These are phyloP conservation scores for Geotrichum phurueaensis DNA, from an alignment of 1,139 yeast species.

Conservation along the genomic window DNA sequence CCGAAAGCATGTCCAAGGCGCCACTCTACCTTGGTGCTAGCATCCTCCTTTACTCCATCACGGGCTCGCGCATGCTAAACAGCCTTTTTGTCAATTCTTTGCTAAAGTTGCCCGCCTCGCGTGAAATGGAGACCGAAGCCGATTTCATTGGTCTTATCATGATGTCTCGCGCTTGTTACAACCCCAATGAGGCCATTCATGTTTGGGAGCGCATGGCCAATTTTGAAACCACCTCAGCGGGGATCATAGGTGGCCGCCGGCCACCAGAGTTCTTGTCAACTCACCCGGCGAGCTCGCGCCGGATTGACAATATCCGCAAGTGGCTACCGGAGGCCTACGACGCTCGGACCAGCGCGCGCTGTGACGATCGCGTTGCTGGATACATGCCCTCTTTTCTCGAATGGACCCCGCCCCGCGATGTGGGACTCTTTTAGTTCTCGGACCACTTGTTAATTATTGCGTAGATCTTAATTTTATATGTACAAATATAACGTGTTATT, in stretches of 20 bases:
- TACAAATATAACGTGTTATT: neutral
- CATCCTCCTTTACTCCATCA: slow-evolving; percentile 44
- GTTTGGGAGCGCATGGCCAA: slow-evolving; percentile 80
- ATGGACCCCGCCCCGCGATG: slow-evolving; percentile 7
- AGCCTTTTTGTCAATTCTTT: slow-evolving; percentile 52
- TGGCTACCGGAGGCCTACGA: slow-evolving; percentile 70
- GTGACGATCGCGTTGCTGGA: slow-evolving; percentile 15
- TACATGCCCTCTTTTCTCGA: slow-evolving; percentile 9
- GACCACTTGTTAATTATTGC: neutral
- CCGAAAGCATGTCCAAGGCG: slow-evolving; percentile 56
- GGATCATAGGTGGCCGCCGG: slow-evolving; percentile 31
- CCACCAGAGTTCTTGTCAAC: slow-evolving; percentile 66
- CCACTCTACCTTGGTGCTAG: slow-evolving; percentile 49
- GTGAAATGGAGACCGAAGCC: slow-evolving; percentile 94
- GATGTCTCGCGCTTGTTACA: slow-evolving; percentile 83
- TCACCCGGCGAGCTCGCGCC: slow-evolving; percentile 76
- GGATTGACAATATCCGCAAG: slow-evolving; percentile 59
- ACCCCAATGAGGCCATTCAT: slow-evolving; percentile 63
- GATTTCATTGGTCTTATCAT: slow-evolving; percentile 89
- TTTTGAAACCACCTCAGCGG: slow-evolving; percentile 42
- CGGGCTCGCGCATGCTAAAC: slow-evolving; percentile 41
- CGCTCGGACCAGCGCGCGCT: slow-evolving; percentile 23
- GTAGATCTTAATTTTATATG: neutral
- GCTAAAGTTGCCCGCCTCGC: slow-evolving; percentile 73
- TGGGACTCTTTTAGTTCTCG: neutral